Evolutionary conservation across 2,329 filamentous ascomycete species (phyloP), one percentile per base, ranked within the genome.

Genomic region (Mollisiaceae sp.): DNA sequence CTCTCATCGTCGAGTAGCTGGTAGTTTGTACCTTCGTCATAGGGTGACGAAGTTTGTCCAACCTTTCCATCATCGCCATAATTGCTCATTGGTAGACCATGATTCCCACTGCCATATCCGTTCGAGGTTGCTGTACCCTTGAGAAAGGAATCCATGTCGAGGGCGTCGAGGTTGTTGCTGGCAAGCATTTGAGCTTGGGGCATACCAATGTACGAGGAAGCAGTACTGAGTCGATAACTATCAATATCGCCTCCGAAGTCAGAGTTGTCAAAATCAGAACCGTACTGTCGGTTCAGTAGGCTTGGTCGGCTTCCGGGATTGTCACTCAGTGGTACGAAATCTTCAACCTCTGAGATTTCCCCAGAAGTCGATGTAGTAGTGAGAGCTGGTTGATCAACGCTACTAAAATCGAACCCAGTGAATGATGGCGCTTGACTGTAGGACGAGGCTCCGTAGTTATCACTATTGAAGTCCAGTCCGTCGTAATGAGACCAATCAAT

Each of bases 341-440:
- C 88, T 67, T 90, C 88, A 5, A 86, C 86, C 74, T 90, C 87
- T 11, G 87, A 90, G 9, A 89, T 87, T 66, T 90, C 87, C 41
- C 88, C 88, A 14, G 88, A 90, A 9, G 86, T 89, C 11, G 86
- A 87, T 1, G 84, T 85, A 59, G 81, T 82, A 67, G 86, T 84
- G 72, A 89, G 75, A 58, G 83, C 79, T 35, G 83, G 81, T 68
- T 83, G 84, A 72, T 86, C 85, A n/a, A 81, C 83, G 67, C 81
- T 83, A 70, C 77, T 81, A 68, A 82, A 85, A 61, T 86, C 85
- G 69, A 83, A 84, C 43, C 82, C 82, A 67, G 80, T 82, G 73
- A 84, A 85, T 72, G 83, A 82, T 32, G 81, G 77, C 45, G 84
- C 79, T 76, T 87, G 82, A 75, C 85, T 82, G 73, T 86, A 85